phyloP scores from a whole-genome alignment of 2,329 filamentous ascomycete species.

The Alternaria triticimaculans region DNA sequence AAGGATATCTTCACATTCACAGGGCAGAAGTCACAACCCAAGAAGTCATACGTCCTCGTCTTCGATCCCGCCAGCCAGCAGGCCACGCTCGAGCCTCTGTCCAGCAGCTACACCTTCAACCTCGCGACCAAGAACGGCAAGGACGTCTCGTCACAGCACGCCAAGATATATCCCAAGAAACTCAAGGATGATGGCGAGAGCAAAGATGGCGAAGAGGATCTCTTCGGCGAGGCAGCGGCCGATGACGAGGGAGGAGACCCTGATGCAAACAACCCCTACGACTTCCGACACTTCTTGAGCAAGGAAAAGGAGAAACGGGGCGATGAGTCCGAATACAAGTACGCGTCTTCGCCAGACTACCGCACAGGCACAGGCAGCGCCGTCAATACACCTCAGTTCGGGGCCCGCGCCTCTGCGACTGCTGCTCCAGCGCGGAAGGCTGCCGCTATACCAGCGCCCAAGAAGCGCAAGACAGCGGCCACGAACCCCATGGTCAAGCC shows the following conservation, averaged over 20 bases:
- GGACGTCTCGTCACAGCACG: constrained; percentile 69
- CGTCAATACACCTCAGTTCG: constrained; percentile 37
- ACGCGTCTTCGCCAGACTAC: constrained; percentile 39
- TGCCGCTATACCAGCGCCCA: constrained; percentile 20
- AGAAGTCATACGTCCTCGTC: constrained; percentile 63
- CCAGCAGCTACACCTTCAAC: constrained; percentile 89
- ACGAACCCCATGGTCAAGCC: constrained; percentile 29
- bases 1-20: constrained; percentile 50
- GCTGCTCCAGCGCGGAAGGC: constrained; percentile 18
- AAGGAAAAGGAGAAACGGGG: constrained; percentile 39
- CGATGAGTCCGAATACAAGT: constrained; percentile 40
- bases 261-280: constrained; percentile 56
- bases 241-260: constrained; percentile 47
- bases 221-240: constrained; percentile 33
- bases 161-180: constrained; percentile 63
- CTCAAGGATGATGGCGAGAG: constrained; percentile 28
- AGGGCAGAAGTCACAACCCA: constrained; percentile 42
- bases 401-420: constrained; percentile 25
- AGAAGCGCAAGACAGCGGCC: constrained; percentile 39
- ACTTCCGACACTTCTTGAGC: constrained; percentile 56
- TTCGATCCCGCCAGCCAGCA: constrained; percentile 77
- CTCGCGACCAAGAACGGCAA: constrained; percentile 71
- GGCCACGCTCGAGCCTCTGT: constrained; percentile 81
- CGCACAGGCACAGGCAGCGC: constrained; percentile 38
- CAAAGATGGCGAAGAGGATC: constrained; percentile 39